Evolutionary conservation across 352 stramenopile species (phyloP), one percentile per base, ranked within the genome.

Genomic region (Phytophthora pini): DNA sequence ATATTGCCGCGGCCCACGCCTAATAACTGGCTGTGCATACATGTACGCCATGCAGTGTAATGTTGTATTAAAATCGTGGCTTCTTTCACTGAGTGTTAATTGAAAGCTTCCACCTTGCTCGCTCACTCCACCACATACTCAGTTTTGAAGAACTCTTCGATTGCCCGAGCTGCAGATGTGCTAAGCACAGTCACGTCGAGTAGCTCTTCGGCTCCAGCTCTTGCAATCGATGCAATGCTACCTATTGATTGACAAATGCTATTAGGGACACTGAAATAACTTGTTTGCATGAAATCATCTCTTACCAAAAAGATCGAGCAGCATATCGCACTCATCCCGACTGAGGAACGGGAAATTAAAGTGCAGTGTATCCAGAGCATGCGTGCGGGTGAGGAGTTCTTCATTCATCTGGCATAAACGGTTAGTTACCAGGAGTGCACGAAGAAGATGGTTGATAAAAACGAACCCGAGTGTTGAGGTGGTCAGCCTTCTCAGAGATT

Each of bases 251-350:
- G 24, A 26, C 24, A 26, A 29, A 1, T 65, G 27, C 22, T 12
- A 41, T 72, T 15, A 72, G 40, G 20, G 27, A 13, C 34, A 40
- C 17, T 34, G 4, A 26, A 5, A 36, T 13, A 4, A 8, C 3
- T 45, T 4, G 20, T 10, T 47, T 17, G 20, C 4, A 47, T 44
- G 0, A 58, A 7, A 54, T 26, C 7, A 43, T 32, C 15, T 61
- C 70, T n/a, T 39, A 89, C 84, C 84, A 41, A 90, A 93, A 26
- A 90, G 52, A 47, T 91, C 84, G n/a, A 93, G 68, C 9, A 93
- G 70, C 84, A 93, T 93, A 22, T 93, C 84, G 36, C 78, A 90
- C 36, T 93, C 84, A 51, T 88, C 84, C 3, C 50, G 43, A 34
- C 56, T 82, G 17, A 93, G 63, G 41, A 90, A 89, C 13, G 70